Evolutionary conservation across 805 yeast genomes (phyloP), one percentile per base, ranked within the genome.

Genomic region (Priceomyces carsonii): DNA sequence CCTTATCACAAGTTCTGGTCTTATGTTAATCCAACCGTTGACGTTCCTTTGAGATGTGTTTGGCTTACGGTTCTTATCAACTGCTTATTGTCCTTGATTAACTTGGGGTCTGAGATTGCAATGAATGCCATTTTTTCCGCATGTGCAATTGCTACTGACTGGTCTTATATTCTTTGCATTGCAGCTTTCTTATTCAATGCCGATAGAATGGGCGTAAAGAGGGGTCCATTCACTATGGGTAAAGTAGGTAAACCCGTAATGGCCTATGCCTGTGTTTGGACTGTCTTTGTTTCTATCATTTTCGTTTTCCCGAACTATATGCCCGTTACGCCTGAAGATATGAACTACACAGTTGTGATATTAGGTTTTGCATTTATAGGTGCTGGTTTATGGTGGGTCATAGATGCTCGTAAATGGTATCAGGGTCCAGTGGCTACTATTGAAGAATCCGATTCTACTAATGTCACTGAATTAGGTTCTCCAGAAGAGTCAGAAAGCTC

Each of bases 1-100:
- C 30, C 30, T 14, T 27, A 27, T 15, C 15, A 15, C 19, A 27
- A 27, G n/a, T 27, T 27, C n/a, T 27, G 30, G 30, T 27, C 30
- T 27, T 8, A 14, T 16, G 30, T 27, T 15, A 27, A 27, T 16
- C n/a, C 16, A 27, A 14, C 16, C 8, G 30, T 27, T 15, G 19
- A 16, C n/a, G 19, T 27, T 3, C 30, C 30, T 8, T 15, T 27
- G n/a, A 27, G 30, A 15, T 27, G 30, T 15, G 30, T 27, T 14
- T 27, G 30, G 30, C 15, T 27, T 12, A 27, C 30, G 6, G 30
- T 27, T 15, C 8, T n/a, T 14, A 27, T 27, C 15, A 27, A 27
- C n/a, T 14, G 21, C 6, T 8, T 15, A 12, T 21, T 27, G 8
- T 12, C 19, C 5, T 27, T 27, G 19, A 27, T 27, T 27, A 27